Evolutionary conservation across 805 yeast species (phyloP).

Genomic region (Pichia occidentalis): DNA sequence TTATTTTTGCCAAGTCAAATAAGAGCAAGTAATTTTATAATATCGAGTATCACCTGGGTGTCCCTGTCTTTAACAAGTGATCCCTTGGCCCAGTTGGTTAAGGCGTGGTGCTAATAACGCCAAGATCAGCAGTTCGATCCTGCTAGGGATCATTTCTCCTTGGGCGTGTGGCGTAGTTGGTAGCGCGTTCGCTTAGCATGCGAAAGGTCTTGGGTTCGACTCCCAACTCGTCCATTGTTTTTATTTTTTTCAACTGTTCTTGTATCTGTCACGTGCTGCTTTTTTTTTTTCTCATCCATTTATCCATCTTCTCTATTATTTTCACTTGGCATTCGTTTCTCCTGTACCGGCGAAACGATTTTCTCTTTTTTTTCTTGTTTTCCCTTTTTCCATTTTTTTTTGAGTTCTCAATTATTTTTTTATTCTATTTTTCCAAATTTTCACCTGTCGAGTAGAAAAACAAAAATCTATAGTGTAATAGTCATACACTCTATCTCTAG

Average conservation of each 20-base stretch:
- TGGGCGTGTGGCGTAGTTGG: constrained; percentile 82
- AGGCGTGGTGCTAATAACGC: constrained; percentile 42
- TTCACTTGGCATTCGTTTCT: too few relatives aligned
- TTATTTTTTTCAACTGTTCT: too few relatives aligned
- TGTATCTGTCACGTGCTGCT: too few relatives aligned
- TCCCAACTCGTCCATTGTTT: constrained; percentile 61
- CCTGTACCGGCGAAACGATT: constrained; percentile 4
- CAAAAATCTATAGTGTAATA: too few relatives aligned
- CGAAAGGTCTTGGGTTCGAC: constrained; percentile 78
- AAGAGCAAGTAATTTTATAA: too few relatives aligned
- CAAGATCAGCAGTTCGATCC: constrained; percentile 82
- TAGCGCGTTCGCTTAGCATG: constrained; percentile 80
- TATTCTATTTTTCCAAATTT: not conserved
- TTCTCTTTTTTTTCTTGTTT: constrained; percentile 1
- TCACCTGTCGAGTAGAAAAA: too few relatives aligned
- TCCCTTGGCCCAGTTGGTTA: constrained; percentile 41
- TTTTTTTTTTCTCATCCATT: not conserved
- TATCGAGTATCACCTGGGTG: too few relatives aligned
- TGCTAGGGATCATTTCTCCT: constrained; percentile 62
- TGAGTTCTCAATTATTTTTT: not conserved
- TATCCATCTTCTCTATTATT: not conserved
- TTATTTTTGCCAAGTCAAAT: too few relatives aligned
- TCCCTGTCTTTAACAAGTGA: constrained; percentile 12
- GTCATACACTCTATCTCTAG: too few relatives aligned
- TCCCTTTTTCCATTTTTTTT: not conserved